Evolutionary conservation across 208 protist genomes (phyloP), one percentile per base, ranked within the genome.

Genomic region (Leishmania guyanensis): DNA sequence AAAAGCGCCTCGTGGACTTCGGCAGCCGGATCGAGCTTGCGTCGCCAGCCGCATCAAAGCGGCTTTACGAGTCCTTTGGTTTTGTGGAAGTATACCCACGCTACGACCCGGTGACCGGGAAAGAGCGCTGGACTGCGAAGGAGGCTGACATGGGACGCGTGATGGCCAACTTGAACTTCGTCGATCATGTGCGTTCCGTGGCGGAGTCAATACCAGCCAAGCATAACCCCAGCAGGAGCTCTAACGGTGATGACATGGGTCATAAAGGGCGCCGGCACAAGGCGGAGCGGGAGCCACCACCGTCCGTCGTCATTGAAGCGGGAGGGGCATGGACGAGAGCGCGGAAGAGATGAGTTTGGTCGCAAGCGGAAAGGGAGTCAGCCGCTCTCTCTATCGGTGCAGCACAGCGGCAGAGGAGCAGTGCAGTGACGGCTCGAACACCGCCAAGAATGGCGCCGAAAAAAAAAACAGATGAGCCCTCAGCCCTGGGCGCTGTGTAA

Each of bases 101-200:
- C 17, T 92, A 90, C 84, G 90, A 96, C 84, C 77, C 83, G 5
- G 84, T 87, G 6, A 94, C 91, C 36, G 79, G 76, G 73, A 85
- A 90, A 73, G 89, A 93, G 84, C 87, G 86, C 46, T 97, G 92
- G 91, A 95, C 92, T 43, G 86, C 91, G 75, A 90, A 90, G 86
- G 93, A 97, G 79, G 89, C 87, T 69, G 93, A 95, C 76, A 93
- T 91, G 85, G 93, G 93, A 0, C 90, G 93, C 16, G 93, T 95
- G 39, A 97, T 97, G 93, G 89, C 88, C 26, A 93, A 94, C 73
- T 33, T 92, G 39, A 75, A 88, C 80, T 93, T 97, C 82, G 78
- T 91, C 29, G 75, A 82, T n/a, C 77, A 81, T 65, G 84, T 90
- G 33, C 50, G 86, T 26, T 22, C 51, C 43, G 79, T 90, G 48